Base-by-base conservation (phyloP, 768 basidiomycete species). In the Roridomyces roridus region DNA sequence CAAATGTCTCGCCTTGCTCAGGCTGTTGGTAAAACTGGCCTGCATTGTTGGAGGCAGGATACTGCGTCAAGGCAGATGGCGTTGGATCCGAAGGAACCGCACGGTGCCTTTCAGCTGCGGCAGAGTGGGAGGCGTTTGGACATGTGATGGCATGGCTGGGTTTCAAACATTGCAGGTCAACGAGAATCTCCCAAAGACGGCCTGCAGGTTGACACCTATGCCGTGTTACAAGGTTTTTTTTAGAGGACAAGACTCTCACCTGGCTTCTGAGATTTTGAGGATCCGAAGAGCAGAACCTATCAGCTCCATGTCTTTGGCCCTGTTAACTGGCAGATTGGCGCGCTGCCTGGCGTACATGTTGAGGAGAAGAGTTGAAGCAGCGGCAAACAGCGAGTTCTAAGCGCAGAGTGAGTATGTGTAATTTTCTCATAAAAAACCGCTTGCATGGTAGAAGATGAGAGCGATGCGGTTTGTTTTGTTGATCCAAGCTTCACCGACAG, bases 351-450 rank as follows among this genome's bases (percentile, higher is more conserved):
- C 60, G 24, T 57, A 46, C 31, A 48, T 48, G 35, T 53, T 57
- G 12, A 61, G 20, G 5, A 57, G 24, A 24, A 61, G 55, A 28
- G 57, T 51, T 24, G 56, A 17, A 6, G 39, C 55, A 10, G 60
- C 35, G 21, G 56, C 46, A 28, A 61, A 61, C 18, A 53, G 23
- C 9, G 60, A 50, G 37, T 47, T 52, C 60, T 61, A 21, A n/a
- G 20, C 1, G n/a, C 10, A 45, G 31, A 34, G n/a, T 43, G n/a
- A n/a, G n/a, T n/a, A n/a, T n/a, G n/a, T n/a, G n/a, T n/a, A n/a
- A n/a, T n/a, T 18, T 29, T 28, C 39, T 6, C 1, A 55, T 18
- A 21, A 28, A 15, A 23, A 36, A 2, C 11, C 34, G 47, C 55
- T 15, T 45, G 51, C 56, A 20, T 42, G 6, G 11, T 42, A 3